Conservation (phyloP, 192 early-diverging fungal species). For the Chytriomyces sp. region DNA sequence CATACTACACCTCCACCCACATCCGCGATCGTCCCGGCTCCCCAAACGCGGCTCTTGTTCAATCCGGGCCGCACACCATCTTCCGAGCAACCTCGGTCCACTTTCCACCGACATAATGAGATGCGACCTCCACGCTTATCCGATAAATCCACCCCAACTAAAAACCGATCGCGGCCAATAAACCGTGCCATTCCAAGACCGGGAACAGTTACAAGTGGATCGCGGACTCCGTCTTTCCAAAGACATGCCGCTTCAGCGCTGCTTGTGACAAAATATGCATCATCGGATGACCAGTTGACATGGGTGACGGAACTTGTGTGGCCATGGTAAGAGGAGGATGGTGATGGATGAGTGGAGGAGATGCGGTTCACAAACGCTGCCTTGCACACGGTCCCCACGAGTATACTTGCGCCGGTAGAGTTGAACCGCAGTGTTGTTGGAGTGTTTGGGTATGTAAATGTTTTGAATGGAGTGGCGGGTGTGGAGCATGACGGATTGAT, state of each 20-base stretch:
- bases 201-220: background rate
- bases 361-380: constrained; percentile 27
- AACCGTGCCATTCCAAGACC: background rate
- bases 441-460: constrained; percentile 33
- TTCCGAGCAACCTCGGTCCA: background rate
- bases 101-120: background rate
- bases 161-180: background rate
- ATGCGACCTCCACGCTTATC: background rate
- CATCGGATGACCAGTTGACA: constrained; percentile 34
- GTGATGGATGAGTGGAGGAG: background rate
- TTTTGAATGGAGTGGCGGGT: background rate
- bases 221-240: constrained; percentile 36
- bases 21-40: background rate
- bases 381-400: constrained; percentile 36
- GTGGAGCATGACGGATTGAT: background rate
- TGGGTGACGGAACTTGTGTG: constrained; percentile 35
- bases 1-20: background rate
- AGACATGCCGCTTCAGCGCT: constrained; percentile 35
- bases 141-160: background rate
- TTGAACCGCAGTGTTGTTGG: constrained; percentile 37
- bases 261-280: background rate
- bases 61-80: constrained; percentile 12
- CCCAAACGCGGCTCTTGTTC: constrained; percentile 10
- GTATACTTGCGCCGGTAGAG: constrained; percentile 17
- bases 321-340: constrained; percentile 23